Evolutionary conservation across 2,329 filamentous ascomycete species (phyloP), one percentile per base, ranked within the genome.

Genomic region (Aschersonia sp.): DNA sequence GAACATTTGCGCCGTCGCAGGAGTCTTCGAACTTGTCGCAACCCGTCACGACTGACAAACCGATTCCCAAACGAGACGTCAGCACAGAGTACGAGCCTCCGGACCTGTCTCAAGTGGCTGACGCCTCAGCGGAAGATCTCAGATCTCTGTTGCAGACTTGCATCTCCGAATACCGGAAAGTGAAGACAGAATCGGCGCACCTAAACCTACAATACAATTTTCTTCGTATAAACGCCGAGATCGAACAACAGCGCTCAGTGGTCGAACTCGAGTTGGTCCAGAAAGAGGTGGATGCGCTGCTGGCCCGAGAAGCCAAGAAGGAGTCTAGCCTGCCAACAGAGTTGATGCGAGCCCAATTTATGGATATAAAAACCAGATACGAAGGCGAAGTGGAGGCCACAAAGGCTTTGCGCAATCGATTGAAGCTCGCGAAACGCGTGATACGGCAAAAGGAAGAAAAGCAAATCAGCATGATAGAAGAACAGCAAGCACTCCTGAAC

Each of bases 231-330:
- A 87, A 94, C 59, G 89, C 85, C 48, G 81, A 84, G 45, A 88
- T 94, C 55, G 84, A 89, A 31, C 78, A 87, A 7, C 89, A 94
- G 64, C 81, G 89, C 30, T 88, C 91, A 55, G 84, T 82, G 38
- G 89, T 96, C 4, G 91, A 96, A 64, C 85, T 94, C 57, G 85
- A 92, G 54, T 89, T 96, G 78, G 84, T 84, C n/a, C 79, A 87
- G 52, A 77, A 85, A 29, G 89, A 96, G 64, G 84, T 94, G 28
- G 85, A 95, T 52, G 85, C 89, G 9, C 70, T 96, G 31, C 84
- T 89, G 51, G 74, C 79, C 46, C 77, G 76, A 46, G 79, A 82
- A 51, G 74, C 74, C 4, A 70, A 72, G 44, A 71, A 69, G 29
- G 74, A 80, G 50, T 65, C 75, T 49, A 73, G 67, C 54, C 65